phyloP scores from a whole-genome alignment of 192 early-diverging fungal species.

The Gigaspora rosea region DNA sequence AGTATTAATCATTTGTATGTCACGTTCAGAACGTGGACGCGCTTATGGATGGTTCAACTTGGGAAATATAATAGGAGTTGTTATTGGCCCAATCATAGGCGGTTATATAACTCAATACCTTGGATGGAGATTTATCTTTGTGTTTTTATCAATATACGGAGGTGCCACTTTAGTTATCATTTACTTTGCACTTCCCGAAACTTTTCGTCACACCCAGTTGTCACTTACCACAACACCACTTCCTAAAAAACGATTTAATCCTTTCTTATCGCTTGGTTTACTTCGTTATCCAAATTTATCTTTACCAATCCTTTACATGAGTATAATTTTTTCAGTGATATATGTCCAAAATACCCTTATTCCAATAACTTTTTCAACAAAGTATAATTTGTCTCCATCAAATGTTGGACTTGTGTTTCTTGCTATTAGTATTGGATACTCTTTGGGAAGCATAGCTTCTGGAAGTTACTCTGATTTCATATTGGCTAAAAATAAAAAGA shows the following conservation, averaged over 20 bases:
- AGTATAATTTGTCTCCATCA: neutral
- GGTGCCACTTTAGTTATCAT: constrained; percentile 4
- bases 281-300: too few relatives aligned
- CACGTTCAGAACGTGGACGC: constrained; percentile 40
- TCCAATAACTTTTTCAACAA: neutral
- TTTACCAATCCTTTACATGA: neutral
- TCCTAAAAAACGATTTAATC: constrained; percentile 5
- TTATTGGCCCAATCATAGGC: constrained; percentile 47
- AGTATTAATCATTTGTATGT: neutral
- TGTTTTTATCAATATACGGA: constrained; percentile 40
- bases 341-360: constrained; percentile 8
- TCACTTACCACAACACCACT: neutral
- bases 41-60: constrained; percentile 45
- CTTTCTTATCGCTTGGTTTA: neutral
- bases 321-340: neutral
- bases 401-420: neutral
- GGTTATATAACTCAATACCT: constrained; percentile 20
- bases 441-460: neutral
- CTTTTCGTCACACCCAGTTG: neutral
- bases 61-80: constrained; percentile 36
- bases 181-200: constrained; percentile 20
- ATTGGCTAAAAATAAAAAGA: neutral
- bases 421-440: neutral
- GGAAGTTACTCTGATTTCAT: neutral
- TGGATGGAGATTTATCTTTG: constrained; percentile 41